Conservation (phyloP, 495 filamentous ascomycete genomes). For the Diplogelasinospora grovesii region DNA sequence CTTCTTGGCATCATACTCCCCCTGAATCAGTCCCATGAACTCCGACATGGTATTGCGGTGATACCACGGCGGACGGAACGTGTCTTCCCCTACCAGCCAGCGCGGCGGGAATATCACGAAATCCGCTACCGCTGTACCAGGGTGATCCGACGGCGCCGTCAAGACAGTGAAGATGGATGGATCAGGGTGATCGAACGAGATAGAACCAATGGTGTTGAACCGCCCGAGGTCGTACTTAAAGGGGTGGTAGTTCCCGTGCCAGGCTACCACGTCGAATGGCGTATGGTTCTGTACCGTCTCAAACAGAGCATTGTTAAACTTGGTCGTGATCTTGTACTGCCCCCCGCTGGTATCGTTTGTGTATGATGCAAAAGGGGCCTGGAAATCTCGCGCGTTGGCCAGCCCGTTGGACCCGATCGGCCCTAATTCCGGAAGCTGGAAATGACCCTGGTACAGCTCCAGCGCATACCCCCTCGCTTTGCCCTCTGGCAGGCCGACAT, state of each 20-base stretch:
- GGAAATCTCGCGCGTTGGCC: slow-evolving; percentile 85
- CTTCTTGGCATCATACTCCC: slow-evolving; percentile 52
- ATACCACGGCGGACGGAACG: slow-evolving; percentile 78
- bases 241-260: slow-evolving; percentile 75
- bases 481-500: slow-evolving; percentile 55
- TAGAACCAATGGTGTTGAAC: slow-evolving; percentile 70
- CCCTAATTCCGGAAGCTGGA: slow-evolving; percentile 76
- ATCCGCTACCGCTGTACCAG: slow-evolving; percentile 69
- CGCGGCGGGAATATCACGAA: slow-evolving; percentile 80
- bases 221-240: slow-evolving; percentile 83
- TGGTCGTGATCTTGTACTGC: slow-evolving; percentile 59
- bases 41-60: slow-evolving; percentile 83
- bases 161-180: slow-evolving; percentile 79
- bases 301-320: slow-evolving; percentile 77
- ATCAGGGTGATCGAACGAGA: slow-evolving; percentile 75
- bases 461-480: slow-evolving; percentile 72
- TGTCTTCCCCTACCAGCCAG: slow-evolving; percentile 71
- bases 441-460: slow-evolving; percentile 82
- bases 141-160: slow-evolving; percentile 55
- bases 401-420: slow-evolving; percentile 85
- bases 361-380: slow-evolving; percentile 72
- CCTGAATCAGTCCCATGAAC: slow-evolving; percentile 70
- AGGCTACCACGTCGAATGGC: slow-evolving; percentile 79
- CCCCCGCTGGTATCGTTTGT: slow-evolving; percentile 47
- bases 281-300: slow-evolving; percentile 63